Conservation (phyloP, 1,284 basidiomycete species). For the Ceratobasidium sp. region DNA sequence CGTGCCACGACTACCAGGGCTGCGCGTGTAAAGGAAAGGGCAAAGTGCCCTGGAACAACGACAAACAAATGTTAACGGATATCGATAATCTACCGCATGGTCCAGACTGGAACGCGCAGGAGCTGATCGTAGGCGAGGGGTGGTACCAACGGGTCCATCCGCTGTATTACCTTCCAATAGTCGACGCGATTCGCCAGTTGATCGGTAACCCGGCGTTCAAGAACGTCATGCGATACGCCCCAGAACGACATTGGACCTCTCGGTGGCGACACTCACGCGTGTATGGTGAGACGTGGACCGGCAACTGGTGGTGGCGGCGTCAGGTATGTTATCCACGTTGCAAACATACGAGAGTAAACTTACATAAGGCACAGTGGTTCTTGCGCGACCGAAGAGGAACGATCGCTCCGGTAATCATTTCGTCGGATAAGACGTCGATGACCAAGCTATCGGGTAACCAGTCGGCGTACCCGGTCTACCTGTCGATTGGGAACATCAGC, state of each 20-base stretch:
- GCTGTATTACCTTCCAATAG: neutral
- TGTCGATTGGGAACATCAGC: slow-evolving; percentile 48
- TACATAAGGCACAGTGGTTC: slow-evolving; percentile 6
- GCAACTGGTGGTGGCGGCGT: slow-evolving; percentile 45
- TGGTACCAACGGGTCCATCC: neutral
- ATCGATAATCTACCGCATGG: slow-evolving; percentile 2
- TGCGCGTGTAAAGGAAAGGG: neutral
- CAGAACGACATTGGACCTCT: slow-evolving; percentile 6
- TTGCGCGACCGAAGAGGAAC: slow-evolving; percentile 33
- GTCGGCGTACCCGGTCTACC: slow-evolving; percentile 46
- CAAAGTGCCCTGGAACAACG: neutral
- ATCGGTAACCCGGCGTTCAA: slow-evolving; percentile 9
- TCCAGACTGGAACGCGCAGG: neutral
- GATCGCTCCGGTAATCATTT: slow-evolving; percentile 43
- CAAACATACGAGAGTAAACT: no score
- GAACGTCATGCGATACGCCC: neutral
- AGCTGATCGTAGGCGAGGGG: neutral
- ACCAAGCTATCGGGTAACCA: slow-evolving; percentile 42
- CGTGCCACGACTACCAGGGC: neutral
- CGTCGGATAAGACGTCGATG: slow-evolving; percentile 46
- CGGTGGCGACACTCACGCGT: neutral
- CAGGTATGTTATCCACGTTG: slow-evolving; percentile 16
- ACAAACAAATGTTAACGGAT: neutral
- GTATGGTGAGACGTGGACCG: slow-evolving; percentile 43
- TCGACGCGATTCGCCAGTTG: neutral